Evolutionary conservation across 768 basidiomycete genomes (phyloP).

Genomic region (Lentinula sp.): DNA sequence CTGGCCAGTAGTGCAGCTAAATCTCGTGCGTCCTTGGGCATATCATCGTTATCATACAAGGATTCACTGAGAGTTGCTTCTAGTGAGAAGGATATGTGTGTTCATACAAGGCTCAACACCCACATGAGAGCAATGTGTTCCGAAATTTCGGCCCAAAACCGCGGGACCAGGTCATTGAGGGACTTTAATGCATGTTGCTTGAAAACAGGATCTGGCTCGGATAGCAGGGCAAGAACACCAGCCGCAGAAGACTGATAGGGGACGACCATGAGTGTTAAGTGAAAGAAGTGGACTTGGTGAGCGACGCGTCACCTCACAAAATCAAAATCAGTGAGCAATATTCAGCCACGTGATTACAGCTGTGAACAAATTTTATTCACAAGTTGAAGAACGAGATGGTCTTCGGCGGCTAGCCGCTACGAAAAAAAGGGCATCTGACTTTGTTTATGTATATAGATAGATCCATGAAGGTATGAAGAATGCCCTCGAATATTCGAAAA

Average conservation of each 20-base stretch:
- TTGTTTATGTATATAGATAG: too few relatives aligned
- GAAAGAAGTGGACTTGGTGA: slow-evolving; percentile 20
- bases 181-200: slow-evolving; percentile 88
- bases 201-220: slow-evolving; percentile 82
- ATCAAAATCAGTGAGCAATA: slow-evolving; percentile 2
- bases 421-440: neutral
- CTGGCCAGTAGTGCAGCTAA: slow-evolving; percentile 90
- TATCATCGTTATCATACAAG: slow-evolving; percentile 77
- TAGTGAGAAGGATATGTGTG: slow-evolving; percentile 8
- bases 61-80: slow-evolving; percentile 59
- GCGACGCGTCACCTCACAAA: slow-evolving; percentile 35
- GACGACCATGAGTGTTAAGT: slow-evolving; percentile 47
- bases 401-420: neutral
- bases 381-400: too few relatives aligned
- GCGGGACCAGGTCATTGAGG: slow-evolving; percentile 78
- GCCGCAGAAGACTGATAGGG: slow-evolving; percentile 78
- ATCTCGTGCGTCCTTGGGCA: slow-evolving; percentile 69
- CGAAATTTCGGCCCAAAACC: slow-evolving; percentile 99
- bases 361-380: too few relatives aligned
- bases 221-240: slow-evolving; percentile 86
- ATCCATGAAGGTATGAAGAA: too few relatives aligned
- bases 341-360: neutral
- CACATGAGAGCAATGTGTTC: slow-evolving; percentile 89
- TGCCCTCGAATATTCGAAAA: too few relatives aligned
- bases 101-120: slow-evolving; percentile 22